Evolutionary conservation across 2,329 filamentous ascomycete species (phyloP).

Genomic region (Aaosphaeria pasadenensis): DNA sequence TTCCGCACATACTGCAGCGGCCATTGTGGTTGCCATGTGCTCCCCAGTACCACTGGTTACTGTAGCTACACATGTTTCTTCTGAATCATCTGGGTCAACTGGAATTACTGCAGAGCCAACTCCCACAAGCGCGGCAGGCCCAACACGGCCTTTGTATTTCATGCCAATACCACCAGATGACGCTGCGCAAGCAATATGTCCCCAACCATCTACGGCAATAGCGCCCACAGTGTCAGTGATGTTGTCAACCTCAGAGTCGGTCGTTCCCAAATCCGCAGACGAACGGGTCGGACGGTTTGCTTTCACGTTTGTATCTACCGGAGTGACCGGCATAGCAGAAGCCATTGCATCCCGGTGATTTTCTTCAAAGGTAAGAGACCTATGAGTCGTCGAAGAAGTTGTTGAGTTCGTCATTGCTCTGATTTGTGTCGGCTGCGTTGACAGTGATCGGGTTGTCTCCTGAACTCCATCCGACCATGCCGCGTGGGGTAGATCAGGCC

Average conservation of each 20-base stretch:
- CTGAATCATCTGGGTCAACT: constrained; percentile 64
- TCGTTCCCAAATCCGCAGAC: constrained; percentile 4
- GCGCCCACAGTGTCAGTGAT: constrained; percentile 94
- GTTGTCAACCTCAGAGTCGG: constrained; percentile 49
- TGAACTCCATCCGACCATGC: constrained; percentile 40
- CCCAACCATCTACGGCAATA: constrained; percentile 82
- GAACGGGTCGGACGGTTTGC: neutral
- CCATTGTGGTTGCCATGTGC: constrained; percentile 95
- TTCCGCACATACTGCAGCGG: constrained; percentile 81
- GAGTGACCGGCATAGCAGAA: constrained; percentile 11
- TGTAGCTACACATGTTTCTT: constrained; percentile 69
- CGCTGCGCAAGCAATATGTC: constrained; percentile 88
- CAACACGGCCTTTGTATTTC: constrained; percentile 90
- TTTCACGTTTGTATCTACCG: constrained; percentile 13
- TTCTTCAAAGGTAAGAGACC: constrained; percentile 1
- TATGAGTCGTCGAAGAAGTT: constrained; percentile 4
- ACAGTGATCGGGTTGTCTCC: constrained; percentile 18
- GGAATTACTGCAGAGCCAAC: constrained; percentile 90
- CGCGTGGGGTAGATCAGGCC: constrained; percentile 6
- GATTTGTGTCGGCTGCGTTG: constrained; percentile 21
- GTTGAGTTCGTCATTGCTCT: constrained; percentile 18
- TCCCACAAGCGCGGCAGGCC: constrained; percentile 88
- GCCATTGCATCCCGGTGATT: constrained; percentile 5
- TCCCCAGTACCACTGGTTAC: constrained; percentile 95
- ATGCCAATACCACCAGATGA: constrained; percentile 98